phyloP scores from a whole-genome alignment of 768 basidiomycete genomes.

The Rubroboletus satanas region DNA sequence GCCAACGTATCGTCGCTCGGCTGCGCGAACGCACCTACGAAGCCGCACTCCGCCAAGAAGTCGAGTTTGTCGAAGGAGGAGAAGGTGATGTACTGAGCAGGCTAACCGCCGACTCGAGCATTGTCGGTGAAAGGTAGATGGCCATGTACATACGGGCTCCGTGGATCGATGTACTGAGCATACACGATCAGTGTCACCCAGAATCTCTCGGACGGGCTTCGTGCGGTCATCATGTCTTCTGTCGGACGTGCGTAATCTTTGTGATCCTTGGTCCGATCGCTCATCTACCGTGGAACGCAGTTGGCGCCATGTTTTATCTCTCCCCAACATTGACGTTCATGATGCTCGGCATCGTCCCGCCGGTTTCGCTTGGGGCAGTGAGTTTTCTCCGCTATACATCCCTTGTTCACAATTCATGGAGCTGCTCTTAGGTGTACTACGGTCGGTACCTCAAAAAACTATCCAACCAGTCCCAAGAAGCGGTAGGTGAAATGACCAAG shows the following conservation, averaged over 20 bases:
- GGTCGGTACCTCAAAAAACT: slow-evolving; percentile 92
- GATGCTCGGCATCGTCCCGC: slow-evolving; percentile 91
- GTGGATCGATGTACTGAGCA: background rate
- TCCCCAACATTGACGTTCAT: slow-evolving; percentile 83
- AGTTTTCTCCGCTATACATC: slow-evolving; percentile 18
- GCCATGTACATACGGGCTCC: background rate
- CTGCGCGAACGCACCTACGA: slow-evolving; percentile 78
- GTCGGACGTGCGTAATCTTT: slow-evolving; percentile 68
- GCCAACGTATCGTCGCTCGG: slow-evolving; percentile 88
- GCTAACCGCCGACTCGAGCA: slow-evolving; percentile 85
- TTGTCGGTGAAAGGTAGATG: slow-evolving; percentile 85
- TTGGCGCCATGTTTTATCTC: slow-evolving; percentile 93
- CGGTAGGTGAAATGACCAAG: slow-evolving; percentile 93
- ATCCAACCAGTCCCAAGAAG: slow-evolving; percentile 89
- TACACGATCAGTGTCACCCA: slow-evolving; percentile 52
- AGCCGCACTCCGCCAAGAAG: slow-evolving; percentile 84
- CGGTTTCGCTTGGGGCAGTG: slow-evolving; percentile 81
- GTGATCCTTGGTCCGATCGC: background rate
- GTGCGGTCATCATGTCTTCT: slow-evolving; percentile 88
- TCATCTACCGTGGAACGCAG: slow-evolving; percentile 35
- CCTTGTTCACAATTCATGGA: slow-evolving; percentile 9
- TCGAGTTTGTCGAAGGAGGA: slow-evolving; percentile 88
- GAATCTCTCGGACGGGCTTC: slow-evolving; percentile 75
- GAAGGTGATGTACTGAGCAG: slow-evolving; percentile 93
- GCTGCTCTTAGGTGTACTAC: slow-evolving; percentile 73